Evolutionary conservation across 2,329 filamentous ascomycete species (phyloP).

Genomic region (Verticillium alfalfae): DNA sequence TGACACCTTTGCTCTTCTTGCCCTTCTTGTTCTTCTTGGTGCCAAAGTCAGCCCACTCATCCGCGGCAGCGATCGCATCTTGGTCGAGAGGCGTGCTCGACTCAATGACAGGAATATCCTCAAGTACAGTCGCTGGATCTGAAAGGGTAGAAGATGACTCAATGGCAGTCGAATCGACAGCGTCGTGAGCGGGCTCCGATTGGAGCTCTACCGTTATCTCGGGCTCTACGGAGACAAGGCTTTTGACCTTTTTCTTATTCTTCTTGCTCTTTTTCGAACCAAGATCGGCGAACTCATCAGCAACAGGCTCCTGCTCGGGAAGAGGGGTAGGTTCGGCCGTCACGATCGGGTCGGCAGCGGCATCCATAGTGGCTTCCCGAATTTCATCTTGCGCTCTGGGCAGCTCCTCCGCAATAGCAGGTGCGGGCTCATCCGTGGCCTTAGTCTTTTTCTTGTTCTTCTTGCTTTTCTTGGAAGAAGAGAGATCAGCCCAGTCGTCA

Average conservation of each 20-base stretch:
- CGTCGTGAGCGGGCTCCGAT: neutral
- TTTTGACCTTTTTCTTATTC: slow-evolving; percentile 1
- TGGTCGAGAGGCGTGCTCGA: neutral
- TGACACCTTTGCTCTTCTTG: slow-evolving; percentile 14
- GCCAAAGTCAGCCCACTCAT: neutral
- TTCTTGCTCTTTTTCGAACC: slow-evolving; percentile 4
- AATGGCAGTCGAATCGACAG: neutral
- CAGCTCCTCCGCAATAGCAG: neutral
- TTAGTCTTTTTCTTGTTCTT: slow-evolving; percentile 2
- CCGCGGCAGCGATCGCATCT: neutral
- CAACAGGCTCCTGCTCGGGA: neutral
- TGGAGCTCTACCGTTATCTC: neutral
- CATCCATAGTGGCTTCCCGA: neutral
- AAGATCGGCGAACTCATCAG: neutral
- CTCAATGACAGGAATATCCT: neutral
- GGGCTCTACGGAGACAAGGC: neutral
- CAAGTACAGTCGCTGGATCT: neutral
- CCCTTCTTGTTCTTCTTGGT: slow-evolving; percentile 19
- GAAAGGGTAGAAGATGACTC: neutral
- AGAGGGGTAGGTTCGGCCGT: neutral
- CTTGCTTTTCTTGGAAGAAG: slow-evolving; percentile 2
- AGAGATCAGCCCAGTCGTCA: neutral
- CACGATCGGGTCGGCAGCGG: neutral
- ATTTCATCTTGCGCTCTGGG: neutral
- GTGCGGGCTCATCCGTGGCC: neutral